These are phyloP conservation scores for Pyrenopolyporus hunteri DNA, from an alignment of 495 filamentous ascomycete genomes.

Conservation along the genomic window DNA sequence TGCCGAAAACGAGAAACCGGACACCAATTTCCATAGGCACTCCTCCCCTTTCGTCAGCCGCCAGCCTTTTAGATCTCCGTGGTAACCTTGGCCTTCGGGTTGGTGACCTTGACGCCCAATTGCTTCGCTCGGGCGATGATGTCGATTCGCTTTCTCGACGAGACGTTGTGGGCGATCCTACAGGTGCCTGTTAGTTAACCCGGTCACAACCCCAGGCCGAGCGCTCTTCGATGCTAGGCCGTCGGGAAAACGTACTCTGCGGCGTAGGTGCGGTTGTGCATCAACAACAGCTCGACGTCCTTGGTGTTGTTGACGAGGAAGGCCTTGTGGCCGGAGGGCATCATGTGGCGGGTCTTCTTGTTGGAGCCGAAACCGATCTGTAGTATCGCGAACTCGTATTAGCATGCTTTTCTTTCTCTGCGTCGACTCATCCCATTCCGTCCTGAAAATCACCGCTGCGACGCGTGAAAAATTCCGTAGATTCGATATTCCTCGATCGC, in stretches of 20 bases:
- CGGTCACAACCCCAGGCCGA: not conserved
- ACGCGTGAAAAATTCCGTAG: too few relatives aligned
- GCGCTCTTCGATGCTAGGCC: conserved; percentile 66
- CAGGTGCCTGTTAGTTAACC: conserved; percentile 31
- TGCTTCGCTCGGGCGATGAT: conserved; percentile 96
- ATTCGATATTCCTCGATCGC: not conserved
- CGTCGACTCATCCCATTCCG: not conserved
- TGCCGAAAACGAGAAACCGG: conserved; percentile 47
- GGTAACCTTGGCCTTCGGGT: conserved; percentile 96
- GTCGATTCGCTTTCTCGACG: conserved; percentile 96
- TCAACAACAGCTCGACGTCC: conserved; percentile 96
- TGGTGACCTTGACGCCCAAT: conserved; percentile 98
- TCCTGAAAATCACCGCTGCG: too few relatives aligned
- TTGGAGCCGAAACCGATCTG: conserved; percentile 98
- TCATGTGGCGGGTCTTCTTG: conserved; percentile 98
- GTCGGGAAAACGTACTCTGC: conserved; percentile 79
- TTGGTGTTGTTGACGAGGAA: conserved; percentile 96
- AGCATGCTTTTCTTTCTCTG: conserved; percentile 5
- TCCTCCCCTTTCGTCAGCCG: conserved; percentile 20
- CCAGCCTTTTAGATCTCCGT: conserved; percentile 79
- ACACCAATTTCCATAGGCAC: conserved; percentile 38
- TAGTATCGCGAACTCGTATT: conserved; percentile 20
- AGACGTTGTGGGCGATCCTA: conserved; percentile 96
- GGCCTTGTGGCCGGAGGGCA: conserved; percentile 98
- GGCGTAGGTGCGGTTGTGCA: conserved; percentile 99